Base-by-base conservation (phyloP, 2,329 filamentous ascomycete species). In the Westerdykella aurantiaca region DNA sequence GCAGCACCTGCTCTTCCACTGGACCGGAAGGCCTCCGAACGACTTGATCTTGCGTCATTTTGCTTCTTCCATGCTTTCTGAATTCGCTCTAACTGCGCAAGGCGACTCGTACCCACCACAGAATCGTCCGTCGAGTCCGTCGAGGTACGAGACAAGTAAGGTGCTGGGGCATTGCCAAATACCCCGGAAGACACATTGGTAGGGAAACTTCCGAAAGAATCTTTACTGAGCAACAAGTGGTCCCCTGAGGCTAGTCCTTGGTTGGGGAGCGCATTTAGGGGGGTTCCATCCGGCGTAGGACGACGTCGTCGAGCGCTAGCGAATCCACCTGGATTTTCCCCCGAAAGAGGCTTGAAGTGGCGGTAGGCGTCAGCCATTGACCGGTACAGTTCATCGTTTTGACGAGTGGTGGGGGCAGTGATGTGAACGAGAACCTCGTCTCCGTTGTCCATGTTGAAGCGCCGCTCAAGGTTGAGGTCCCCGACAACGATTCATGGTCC, bases 391-490 rank as follows among this genome's bases (percentile, higher is more conserved):
- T 70, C 63, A 57, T 75, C 73, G 46, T 69, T 65, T 33, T 61
- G 58, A 23, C 58, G 62, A 31, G 63, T 68, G 7, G 68, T 65
- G 7, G 71, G 60, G 6, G 72, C 67, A 45, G 71, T 70, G 34
- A 72, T 68, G 52, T 76, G 73, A 29, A 71, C 68, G 25, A 73
- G 61, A 22, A 75, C 60, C 46, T 72, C 66, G 55, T 69, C 63
- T 61, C 63, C 64, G 38, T 47, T 44, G 45, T 40, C 34, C 39
- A 41, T 29, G 25, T 29, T 29, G 25, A 12, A 10, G 9, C 33
- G 16, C 33, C 13, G 7, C 33, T 18, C 9, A 6, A 18, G 13
- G 33, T 29, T 9, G 33, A 35, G 33, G 17, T 35, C 6, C 5
- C 11, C 3, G 33, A 10, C n/a, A 13, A 35, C 17, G 33, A 13